These are phyloP conservation scores for Phytophthora melonis DNA, from an alignment of 352 stramenopile species.

Conservation along the genomic window DNA sequence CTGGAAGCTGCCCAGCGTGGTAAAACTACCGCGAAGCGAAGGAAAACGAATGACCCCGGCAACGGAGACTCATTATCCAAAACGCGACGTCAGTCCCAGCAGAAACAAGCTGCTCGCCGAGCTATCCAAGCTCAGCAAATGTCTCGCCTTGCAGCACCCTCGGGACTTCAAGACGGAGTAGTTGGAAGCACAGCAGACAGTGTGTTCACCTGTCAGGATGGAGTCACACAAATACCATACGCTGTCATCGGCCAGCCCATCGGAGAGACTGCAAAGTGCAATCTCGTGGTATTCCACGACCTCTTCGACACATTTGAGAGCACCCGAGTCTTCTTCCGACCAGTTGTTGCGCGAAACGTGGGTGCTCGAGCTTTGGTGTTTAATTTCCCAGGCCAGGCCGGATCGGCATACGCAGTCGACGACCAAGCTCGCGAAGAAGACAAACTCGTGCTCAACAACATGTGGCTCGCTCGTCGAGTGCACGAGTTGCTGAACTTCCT, in stretches of 20 bases:
- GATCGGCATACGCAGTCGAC: constrained; percentile 66
- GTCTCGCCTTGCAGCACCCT: constrained; percentile 62
- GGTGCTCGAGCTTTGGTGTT: constrained; percentile 91
- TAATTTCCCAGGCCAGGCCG: constrained; percentile 92
- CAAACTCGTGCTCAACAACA: constrained; percentile 82
- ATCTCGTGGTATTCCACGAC: constrained; percentile 93
- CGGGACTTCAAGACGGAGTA: constrained; percentile 47
- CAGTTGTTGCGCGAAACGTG: constrained; percentile 78
- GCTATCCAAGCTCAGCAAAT: constrained; percentile 84
- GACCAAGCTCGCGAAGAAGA: constrained; percentile 36
- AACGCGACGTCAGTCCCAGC: constrained; percentile 20
- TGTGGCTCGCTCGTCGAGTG: constrained; percentile 81
- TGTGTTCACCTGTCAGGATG: constrained; percentile 79
- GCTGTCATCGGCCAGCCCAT: constrained; percentile 77
- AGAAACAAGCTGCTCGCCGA: constrained; percentile 49
- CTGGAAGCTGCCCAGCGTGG: constrained; percentile 6
- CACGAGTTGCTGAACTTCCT: constrained; percentile 90
- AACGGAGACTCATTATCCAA: constrained; percentile 16
- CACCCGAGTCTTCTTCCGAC: constrained; percentile 89
- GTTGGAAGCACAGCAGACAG: constrained; percentile 33
- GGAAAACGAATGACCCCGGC: constrained; percentile 1
- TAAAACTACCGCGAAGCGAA: constrained; percentile 1
- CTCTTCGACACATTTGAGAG: constrained; percentile 94
- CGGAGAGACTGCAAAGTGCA: constrained; percentile 72
- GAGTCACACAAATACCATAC: constrained; percentile 85